A percentile compares a stretch with the other conserved stretches of the same genome.
These are phyloP conservation scores for Solanum ossicruentum DNA, from an alignment of 257 asterid species.

Conservation along the genomic window DNA sequence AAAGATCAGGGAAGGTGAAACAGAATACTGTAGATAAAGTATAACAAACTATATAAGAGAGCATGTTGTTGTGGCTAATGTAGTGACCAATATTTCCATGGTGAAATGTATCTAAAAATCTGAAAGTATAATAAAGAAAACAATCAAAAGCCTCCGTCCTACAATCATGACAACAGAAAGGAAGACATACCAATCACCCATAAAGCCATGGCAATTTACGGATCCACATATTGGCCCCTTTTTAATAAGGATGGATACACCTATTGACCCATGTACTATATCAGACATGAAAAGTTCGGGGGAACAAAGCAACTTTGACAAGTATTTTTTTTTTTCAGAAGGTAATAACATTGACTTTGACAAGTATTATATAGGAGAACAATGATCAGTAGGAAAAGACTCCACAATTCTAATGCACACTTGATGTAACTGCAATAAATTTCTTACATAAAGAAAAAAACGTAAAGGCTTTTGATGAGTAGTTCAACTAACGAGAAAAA, in stretches of 20 bases:
- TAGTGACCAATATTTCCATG: neutral
- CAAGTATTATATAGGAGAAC: neutral
- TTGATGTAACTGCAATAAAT: neutral
- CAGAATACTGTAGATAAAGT: neutral
- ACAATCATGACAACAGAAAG: neutral
- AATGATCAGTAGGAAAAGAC: neutral
- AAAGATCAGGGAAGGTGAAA: neutral
- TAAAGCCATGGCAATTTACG: neutral
- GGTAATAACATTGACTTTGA: neutral
- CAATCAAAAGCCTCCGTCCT: neutral
- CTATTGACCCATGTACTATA: neutral
- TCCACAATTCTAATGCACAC: neutral
- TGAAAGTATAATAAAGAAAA: neutral
- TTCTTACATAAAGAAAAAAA: neutral
- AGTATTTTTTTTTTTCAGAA: neutral
- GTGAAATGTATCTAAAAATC: neutral
- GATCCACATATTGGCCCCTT: neutral
- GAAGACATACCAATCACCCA: neutral
- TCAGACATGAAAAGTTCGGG: neutral
- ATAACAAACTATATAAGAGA: neutral
- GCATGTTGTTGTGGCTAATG: neutral
- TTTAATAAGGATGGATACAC: neutral
- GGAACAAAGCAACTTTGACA: neutral
- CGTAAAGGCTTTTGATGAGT: neutral
- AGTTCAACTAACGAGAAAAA: neutral